Conservation (phyloP, 345 rosid genomes). For the Salix koriyanagi region DNA sequence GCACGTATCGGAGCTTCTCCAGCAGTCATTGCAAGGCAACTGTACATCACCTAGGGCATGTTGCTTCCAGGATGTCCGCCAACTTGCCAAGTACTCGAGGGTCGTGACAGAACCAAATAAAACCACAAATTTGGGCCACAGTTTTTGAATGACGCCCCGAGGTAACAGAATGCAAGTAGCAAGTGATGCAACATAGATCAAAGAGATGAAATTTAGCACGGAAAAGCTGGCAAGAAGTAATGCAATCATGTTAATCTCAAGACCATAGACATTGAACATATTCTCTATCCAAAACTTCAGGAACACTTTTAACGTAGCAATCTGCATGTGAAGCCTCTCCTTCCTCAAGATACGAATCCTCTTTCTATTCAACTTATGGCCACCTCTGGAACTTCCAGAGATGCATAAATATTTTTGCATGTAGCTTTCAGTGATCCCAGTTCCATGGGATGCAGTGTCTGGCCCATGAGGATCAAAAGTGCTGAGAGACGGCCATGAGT, state of each 20-base stretch:
- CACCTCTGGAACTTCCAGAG: constrained; percentile 33
- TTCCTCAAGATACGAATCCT: constrained; percentile 28
- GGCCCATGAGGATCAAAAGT: constrained; percentile 8
- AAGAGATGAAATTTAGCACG: constrained; percentile 40
- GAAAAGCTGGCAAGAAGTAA: constrained; percentile 46
- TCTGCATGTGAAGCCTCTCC: constrained; percentile 42
- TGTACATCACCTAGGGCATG: constrained; percentile 6
- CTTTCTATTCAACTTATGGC: constrained; percentile 32
- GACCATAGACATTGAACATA: constrained; percentile 41
- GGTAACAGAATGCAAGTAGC: constrained; percentile 38
- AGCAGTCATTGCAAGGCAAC: constrained; percentile 38
- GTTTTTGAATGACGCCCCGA: constrained; percentile 22
- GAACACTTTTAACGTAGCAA: constrained; percentile 24
- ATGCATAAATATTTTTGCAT: constrained; percentile 20
- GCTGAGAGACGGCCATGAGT: constrained; percentile 25
- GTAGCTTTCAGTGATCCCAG: constrained; percentile 8
- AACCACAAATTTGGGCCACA: constrained; percentile 40
- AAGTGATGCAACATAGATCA: constrained; percentile 39
- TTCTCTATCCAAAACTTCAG: constrained; percentile 39
- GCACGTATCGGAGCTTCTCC: constrained; percentile 34
- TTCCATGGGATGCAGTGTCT: constrained; percentile 12
- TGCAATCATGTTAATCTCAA: constrained; percentile 45
- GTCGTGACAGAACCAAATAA: constrained; percentile 31
- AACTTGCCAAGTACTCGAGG: constrained; percentile 41
- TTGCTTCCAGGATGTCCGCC: constrained; percentile 22